Percentiles rank a stretch among this genome's conserved stretches.
Evolutionary conservation across 495 filamentous ascomycete species (phyloP).

Genomic region (Melanomma pulvis-pyrius): DNA sequence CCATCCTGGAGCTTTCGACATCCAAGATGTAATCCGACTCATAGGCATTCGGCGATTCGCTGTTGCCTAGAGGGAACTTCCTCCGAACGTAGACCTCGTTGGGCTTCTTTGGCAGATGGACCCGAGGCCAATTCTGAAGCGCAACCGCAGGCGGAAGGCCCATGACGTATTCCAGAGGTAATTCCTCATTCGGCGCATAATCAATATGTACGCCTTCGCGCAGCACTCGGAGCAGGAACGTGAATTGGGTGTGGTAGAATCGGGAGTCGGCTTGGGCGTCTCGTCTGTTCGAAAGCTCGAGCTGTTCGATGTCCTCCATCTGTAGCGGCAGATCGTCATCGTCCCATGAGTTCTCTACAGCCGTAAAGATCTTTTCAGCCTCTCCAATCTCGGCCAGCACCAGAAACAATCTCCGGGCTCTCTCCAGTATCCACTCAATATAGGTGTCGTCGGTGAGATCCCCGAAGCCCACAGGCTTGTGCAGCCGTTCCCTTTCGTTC

Average conservation of each 20-base stretch:
- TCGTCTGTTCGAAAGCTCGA: constrained; percentile 63
- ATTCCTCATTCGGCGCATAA: constrained; percentile 76
- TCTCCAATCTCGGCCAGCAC: constrained; percentile 78
- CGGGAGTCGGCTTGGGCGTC: constrained; percentile 67
- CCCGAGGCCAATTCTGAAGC: constrained; percentile 65
- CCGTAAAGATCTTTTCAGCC: constrained; percentile 80
- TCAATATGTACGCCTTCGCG: constrained; percentile 68
- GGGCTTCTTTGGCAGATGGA: constrained; percentile 63
- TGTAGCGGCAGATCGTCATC: constrained; percentile 86
- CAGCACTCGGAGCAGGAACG: constrained; percentile 73
- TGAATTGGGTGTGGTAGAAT: constrained; percentile 82
- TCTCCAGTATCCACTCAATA: constrained; percentile 86
- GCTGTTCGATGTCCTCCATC: constrained; percentile 67
- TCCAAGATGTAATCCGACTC: constrained; percentile 71
- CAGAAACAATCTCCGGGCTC: constrained; percentile 78
- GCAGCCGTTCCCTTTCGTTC: constrained; percentile 65
- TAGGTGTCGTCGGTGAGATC: constrained; percentile 90
- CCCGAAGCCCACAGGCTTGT: constrained; percentile 76
- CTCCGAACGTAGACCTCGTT: constrained; percentile 70
- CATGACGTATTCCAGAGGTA: constrained; percentile 71
- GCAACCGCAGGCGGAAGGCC: constrained; percentile 57
- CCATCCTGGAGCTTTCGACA: constrained; percentile 60
- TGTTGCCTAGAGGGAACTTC: constrained; percentile 64
- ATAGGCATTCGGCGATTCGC: constrained; percentile 49
- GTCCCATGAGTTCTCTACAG: constrained; percentile 84